Conservation (phyloP, 2,329 filamentous ascomycete species). For the Raffaelea deltoideospora region DNA sequence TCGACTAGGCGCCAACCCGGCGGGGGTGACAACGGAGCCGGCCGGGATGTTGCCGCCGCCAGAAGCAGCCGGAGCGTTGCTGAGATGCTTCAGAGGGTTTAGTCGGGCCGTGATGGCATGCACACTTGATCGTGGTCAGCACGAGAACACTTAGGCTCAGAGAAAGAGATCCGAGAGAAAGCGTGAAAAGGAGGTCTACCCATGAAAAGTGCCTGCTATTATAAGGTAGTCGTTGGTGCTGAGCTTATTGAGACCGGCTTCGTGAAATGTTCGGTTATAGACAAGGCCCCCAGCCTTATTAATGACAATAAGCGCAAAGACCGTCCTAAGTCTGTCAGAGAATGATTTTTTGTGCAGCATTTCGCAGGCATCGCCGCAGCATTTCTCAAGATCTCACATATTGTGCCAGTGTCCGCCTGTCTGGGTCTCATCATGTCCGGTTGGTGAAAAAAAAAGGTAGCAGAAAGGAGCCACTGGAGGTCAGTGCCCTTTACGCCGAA, state of each 20-base stretch:
- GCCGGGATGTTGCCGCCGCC: neutral
- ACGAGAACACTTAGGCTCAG: neutral
- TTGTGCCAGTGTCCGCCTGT: too few relatives aligned
- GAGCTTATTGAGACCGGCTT: constrained; percentile 71
- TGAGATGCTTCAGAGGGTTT: constrained; percentile 33
- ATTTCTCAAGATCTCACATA: too few relatives aligned
- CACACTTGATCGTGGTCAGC: constrained; percentile 27
- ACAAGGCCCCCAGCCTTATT: constrained; percentile 96
- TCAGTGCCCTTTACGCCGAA: too few relatives aligned
- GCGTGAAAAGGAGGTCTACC: constrained; percentile 35
- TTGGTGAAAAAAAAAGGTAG: too few relatives aligned
- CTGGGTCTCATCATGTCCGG: too few relatives aligned
- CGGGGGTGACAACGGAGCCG: constrained; percentile 8
- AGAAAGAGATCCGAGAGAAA: neutral
- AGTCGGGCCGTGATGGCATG: constrained; percentile 54
- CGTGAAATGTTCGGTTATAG: constrained; percentile 88
- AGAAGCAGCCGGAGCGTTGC: constrained; percentile 2
- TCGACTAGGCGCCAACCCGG: constrained; percentile 24
- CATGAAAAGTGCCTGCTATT: constrained; percentile 92
- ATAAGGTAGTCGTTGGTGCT: constrained; percentile 94
- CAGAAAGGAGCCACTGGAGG: too few relatives aligned
- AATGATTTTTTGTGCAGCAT: too few relatives aligned
- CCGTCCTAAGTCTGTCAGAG: too few relatives aligned
- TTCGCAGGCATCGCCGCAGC: too few relatives aligned
- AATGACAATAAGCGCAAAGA: constrained; percentile 92